Conservation (phyloP, 768 basidiomycete genomes). For the Boletus edulis region DNA sequence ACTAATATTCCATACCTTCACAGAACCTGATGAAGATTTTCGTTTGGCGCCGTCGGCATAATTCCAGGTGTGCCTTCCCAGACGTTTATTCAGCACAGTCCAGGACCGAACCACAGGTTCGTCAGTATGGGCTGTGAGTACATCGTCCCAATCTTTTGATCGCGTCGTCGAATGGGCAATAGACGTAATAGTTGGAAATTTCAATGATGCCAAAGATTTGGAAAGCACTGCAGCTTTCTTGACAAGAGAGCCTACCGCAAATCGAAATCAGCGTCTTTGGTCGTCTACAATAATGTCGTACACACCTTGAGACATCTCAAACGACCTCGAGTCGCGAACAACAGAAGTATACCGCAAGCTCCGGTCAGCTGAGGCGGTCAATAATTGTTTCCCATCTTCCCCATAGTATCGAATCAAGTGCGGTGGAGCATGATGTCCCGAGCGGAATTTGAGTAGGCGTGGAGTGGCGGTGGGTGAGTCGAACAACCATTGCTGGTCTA, state of each 20-base stretch:
- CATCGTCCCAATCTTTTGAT: constrained; percentile 96
- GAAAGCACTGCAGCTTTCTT: constrained; percentile 79
- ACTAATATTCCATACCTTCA: constrained; percentile 54
- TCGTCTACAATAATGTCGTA: neutral
- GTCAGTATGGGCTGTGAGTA: constrained; percentile 85
- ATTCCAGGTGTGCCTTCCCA: constrained; percentile 73
- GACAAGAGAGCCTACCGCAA: constrained; percentile 65
- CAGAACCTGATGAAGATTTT: constrained; percentile 55
- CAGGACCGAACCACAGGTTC: constrained; percentile 85
- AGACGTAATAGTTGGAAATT: constrained; percentile 77
- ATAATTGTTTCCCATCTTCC: constrained; percentile 91
- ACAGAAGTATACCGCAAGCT: constrained; percentile 88
- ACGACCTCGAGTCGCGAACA: constrained; percentile 91
- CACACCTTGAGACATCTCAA: constrained; percentile 90
- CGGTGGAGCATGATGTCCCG: constrained; percentile 89
- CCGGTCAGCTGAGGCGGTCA: constrained; percentile 88
- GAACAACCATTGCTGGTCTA: constrained; percentile 90
- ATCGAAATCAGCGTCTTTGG: constrained; percentile 1
- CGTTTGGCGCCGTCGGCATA: constrained; percentile 48
- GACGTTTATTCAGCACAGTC: constrained; percentile 77
- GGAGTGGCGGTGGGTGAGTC: constrained; percentile 88
- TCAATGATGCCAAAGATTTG: constrained; percentile 77
- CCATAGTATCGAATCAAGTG: constrained; percentile 94
- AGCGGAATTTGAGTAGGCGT: constrained; percentile 84
- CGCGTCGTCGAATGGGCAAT: constrained; percentile 78